Base-by-base conservation (phyloP, 305 asterid genomes). In the Fraxinus nigra region DNA sequence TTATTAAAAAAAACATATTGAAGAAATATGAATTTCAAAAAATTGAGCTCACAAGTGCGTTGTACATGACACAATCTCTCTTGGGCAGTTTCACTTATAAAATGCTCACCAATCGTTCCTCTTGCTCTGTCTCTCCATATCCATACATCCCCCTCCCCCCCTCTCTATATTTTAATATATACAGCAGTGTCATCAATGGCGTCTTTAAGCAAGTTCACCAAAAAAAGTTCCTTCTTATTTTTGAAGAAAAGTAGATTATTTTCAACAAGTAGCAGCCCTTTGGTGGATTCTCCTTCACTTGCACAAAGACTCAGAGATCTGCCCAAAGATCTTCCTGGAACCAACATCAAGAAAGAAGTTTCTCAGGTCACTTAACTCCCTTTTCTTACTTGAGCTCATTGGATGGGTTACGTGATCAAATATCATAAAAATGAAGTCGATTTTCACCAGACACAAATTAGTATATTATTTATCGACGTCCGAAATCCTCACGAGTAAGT, bases 281-380 rank as follows among this genome's bases (percentile, higher is more conserved):
- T 87, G 77, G 85, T 75, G 46, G 91, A 87, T 81, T 84, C 91
- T 67, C 86, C 97, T 32, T 88, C 95, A 32, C 89, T 92, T 82
- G 92, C 80, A 76, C 97, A 91, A 88, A 89, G 96, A 82, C 85
- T 93, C 1, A 90, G 97, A 74, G 93, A 92, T 87, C 91, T 94
- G 77, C 94, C 98, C 72, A 94, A 91, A 85, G 90, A 89, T 77
- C 91, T 89, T 56, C 97, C 99, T 7, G 93, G 88, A 46, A 94
- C 98, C 87, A 89, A 89, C 26, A 94, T 96, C 94, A 94, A 87
- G 88, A 89, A 77, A 80, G 87, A 96, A 75, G 98, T 85, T 54
- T 91, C 97, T 73, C 93, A 93, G 87, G 98, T 48, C 59, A 48
- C 59, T 48, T 48, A 14, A 48, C 5, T 48, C 59, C 20, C 20